These are phyloP conservation scores for Cephaloascus fragrans DNA, from an alignment of 805 yeast species.

Conservation along the genomic window DNA sequence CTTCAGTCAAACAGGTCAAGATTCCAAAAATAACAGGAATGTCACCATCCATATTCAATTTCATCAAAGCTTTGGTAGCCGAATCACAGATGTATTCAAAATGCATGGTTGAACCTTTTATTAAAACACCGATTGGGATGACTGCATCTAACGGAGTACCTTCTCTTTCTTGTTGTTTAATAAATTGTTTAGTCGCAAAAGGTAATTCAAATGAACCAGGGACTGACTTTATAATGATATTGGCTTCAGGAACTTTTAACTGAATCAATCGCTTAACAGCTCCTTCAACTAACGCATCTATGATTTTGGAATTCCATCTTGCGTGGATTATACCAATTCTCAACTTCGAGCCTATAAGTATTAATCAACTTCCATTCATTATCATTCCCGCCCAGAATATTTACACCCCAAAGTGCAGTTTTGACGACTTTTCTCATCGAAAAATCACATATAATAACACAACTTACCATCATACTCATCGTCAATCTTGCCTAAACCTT, in stretches of 20 bases:
- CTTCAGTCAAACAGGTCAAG: constrained; percentile 86
- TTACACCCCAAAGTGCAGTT: background rate
- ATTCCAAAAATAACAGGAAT: constrained; percentile 90
- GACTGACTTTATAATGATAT: constrained; percentile 74
- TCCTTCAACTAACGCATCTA: constrained; percentile 73
- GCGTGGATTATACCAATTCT: constrained; percentile 88
- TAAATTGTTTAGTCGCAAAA: constrained; percentile 53
- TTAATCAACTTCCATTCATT: background rate
- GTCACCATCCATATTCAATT: constrained; percentile 54
- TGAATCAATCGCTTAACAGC: constrained; percentile 49
- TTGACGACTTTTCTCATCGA: no score
- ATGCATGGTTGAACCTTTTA: constrained; percentile 97
- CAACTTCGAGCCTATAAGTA: constrained; percentile 33
- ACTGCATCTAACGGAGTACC: constrained; percentile 65
- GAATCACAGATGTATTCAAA: constrained; percentile 95
- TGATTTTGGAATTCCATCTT: constrained; percentile 82
- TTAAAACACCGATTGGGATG: constrained; percentile 88
- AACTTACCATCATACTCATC: constrained; percentile 52
- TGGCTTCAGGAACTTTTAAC: constrained; percentile 65
- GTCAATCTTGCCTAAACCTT: constrained; percentile 72
- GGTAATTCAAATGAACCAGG: constrained; percentile 97
- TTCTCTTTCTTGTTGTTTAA: constrained; percentile 28
- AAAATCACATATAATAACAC: no score
- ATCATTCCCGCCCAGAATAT: background rate
- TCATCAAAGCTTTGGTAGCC: constrained; percentile 78